These are phyloP conservation scores for Teratosphaeria gauchensis DNA, from an alignment of 2,329 filamentous ascomycete genomes.

Conservation along the genomic window DNA sequence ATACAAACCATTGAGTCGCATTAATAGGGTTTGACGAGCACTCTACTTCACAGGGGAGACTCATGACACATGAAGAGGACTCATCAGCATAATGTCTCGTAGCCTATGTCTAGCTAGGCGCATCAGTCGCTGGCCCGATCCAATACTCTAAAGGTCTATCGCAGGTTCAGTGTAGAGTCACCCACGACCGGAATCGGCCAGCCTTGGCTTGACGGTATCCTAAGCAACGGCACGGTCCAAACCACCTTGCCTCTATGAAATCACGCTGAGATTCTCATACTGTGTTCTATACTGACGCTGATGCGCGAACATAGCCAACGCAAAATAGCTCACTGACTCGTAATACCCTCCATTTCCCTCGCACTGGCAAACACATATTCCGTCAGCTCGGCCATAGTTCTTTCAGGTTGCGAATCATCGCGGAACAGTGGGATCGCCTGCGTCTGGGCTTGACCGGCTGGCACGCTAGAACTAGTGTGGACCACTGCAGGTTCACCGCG, in stretches of 20 bases:
- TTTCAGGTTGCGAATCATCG: conserved; percentile 2
- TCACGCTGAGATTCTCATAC: not conserved
- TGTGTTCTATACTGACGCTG: not conserved
- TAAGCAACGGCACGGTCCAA: not conserved
- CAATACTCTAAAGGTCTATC: not conserved
- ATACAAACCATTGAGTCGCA: no score
- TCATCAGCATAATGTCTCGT: no score
- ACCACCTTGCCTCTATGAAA: no score
- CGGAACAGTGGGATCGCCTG: not conserved
- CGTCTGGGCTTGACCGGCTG: not conserved
- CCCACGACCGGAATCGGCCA: not conserved
- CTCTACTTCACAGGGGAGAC: no score
- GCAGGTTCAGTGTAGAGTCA: not conserved
- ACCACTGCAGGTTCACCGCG: not conserved
- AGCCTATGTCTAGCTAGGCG: no score
- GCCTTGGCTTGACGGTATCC: not conserved
- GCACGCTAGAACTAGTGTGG: not conserved
- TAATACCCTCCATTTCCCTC: not conserved
- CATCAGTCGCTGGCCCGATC: no score
- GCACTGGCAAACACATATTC: not conserved
- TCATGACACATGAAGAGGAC: no score
- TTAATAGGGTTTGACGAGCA: no score
- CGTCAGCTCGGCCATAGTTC: not conserved
- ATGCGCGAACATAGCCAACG: not conserved
- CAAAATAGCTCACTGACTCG: not conserved